These are phyloP conservation scores for Phaeolepiota aurea DNA, from an alignment of 768 basidiomycete species.

Conservation along the genomic window DNA sequence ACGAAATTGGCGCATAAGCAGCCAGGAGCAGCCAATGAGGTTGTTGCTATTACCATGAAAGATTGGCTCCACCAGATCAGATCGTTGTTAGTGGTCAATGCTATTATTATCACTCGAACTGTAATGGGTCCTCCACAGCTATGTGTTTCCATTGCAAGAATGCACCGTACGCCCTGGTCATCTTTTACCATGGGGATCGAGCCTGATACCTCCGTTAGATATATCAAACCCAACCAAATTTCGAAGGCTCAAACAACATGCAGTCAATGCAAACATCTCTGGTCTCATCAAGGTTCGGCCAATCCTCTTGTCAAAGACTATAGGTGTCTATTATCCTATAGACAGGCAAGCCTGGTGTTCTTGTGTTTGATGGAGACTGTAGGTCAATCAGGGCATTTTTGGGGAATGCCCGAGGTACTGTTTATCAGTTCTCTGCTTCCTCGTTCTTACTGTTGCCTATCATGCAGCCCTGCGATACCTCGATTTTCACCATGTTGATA, in stretches of 20 bases:
- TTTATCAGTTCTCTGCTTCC: neutral
- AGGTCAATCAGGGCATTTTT: slow-evolving; percentile 26
- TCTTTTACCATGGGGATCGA: neutral
- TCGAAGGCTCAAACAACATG: slow-evolving; percentile 29
- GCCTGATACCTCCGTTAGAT: neutral
- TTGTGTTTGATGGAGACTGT: slow-evolving; percentile 30
- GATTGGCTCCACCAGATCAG: too few relatives aligned
- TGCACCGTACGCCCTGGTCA: neutral
- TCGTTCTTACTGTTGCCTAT: neutral
- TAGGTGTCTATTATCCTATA: slow-evolving; percentile 7
- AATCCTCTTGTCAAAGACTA: neutral
- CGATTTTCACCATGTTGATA: slow-evolving; percentile 34
- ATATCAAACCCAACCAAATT: slow-evolving; percentile 19
- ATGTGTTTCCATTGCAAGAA: neutral
- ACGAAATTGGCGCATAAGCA: neutral
- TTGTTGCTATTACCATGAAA: neutral
- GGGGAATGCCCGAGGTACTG: slow-evolving; percentile 26
- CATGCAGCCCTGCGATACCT: slow-evolving; percentile 29
- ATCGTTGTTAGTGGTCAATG: too few relatives aligned
- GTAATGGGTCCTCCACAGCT: too few relatives aligned
- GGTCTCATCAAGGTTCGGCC: slow-evolving; percentile 29
- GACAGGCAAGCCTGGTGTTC: slow-evolving; percentile 34
- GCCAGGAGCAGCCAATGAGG: neutral
- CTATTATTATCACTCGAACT: too few relatives aligned
- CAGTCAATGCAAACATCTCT: slow-evolving; percentile 25